Conservation (phyloP, 371 early-diverging fungal genomes). For the Mortierella sp. region DNA sequence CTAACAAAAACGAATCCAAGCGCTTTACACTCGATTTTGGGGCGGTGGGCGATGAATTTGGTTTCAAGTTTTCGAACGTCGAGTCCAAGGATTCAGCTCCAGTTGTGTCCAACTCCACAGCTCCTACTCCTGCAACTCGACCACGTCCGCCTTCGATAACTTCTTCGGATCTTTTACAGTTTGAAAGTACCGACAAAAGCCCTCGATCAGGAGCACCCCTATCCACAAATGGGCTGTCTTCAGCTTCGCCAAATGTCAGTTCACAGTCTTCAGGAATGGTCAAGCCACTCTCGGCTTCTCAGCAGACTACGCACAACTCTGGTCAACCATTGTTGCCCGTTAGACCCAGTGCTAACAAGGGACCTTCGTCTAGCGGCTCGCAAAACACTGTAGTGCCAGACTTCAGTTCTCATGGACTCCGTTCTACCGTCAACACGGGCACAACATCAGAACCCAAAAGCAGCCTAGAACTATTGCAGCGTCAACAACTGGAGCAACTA, state of each 20-base stretch:
- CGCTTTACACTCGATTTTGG: constrained; percentile 32
- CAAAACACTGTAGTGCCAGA: too few relatives aligned
- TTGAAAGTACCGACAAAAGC: constrained; percentile 10
- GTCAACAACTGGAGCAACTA: constrained; percentile 44
- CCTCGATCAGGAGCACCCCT: constrained; percentile 23
- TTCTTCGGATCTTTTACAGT: constrained; percentile 24
- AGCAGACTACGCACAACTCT: constrained; percentile 9
- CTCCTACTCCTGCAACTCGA: not conserved
- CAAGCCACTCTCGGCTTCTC: constrained; percentile 19
- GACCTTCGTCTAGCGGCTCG: not conserved
- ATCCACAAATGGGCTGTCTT: constrained; percentile 23
- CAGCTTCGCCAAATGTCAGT: constrained; percentile 7
- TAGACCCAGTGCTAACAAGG: constrained; percentile 2
- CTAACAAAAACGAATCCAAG: constrained; percentile 11
- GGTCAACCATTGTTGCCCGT: constrained; percentile 10
- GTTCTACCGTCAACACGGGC: too few relatives aligned
- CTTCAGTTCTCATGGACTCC: too few relatives aligned
- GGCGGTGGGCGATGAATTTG: constrained; percentile 29
- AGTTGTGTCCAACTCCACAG: not conserved
- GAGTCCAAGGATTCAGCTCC: not conserved
- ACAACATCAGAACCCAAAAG: too few relatives aligned
- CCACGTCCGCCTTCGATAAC: constrained; percentile 23
- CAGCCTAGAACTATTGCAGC: constrained; percentile 32
- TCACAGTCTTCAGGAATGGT: constrained; percentile 20
- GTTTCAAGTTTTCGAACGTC: constrained; percentile 20